Conservation (phyloP, 495 filamentous ascomycete species). For the Aspergillus ellipticus region DNA sequence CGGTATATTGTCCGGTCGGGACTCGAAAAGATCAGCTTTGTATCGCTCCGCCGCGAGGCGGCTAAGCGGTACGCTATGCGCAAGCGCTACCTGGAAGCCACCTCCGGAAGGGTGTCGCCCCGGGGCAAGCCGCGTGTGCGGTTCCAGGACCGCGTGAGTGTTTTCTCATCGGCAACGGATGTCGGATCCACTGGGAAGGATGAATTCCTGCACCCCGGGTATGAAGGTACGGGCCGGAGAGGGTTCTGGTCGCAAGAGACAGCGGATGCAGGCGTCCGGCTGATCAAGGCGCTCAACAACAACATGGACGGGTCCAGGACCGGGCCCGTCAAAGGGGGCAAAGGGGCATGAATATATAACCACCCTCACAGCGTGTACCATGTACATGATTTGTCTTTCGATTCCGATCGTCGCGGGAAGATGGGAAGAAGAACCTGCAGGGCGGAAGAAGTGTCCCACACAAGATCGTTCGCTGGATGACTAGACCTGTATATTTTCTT, state of each 20-base stretch:
- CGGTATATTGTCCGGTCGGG: slow-evolving; percentile 63
- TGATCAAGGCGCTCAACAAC: slow-evolving; percentile 34
- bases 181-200: slow-evolving; percentile 3
- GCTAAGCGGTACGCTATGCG: slow-evolving; percentile 67
- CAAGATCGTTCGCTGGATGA: background rate
- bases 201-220: slow-evolving; percentile 21
- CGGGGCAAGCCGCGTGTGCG: slow-evolving; percentile 30
- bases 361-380: background rate
- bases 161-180: slow-evolving; percentile 26
- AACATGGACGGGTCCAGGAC: background rate
- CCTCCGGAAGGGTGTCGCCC: slow-evolving; percentile 14
- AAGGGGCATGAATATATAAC: slow-evolving; percentile 3
- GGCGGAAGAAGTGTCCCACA: background rate
- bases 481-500: background rate
- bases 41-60: slow-evolving; percentile 72
- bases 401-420: background rate
- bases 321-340: slow-evolving; percentile 3
- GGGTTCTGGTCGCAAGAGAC: slow-evolving; percentile 35
- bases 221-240: slow-evolving; percentile 28
- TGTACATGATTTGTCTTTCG: background rate
- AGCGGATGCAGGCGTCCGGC: slow-evolving; percentile 33
- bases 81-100: slow-evolving; percentile 57
- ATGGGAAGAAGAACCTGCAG: background rate
- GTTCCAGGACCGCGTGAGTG: slow-evolving; percentile 39
- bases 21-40: slow-evolving; percentile 70